phyloP scores from a whole-genome alignment of 1,139 yeast genomes.

The Zygosaccharomyces sapae region DNA sequence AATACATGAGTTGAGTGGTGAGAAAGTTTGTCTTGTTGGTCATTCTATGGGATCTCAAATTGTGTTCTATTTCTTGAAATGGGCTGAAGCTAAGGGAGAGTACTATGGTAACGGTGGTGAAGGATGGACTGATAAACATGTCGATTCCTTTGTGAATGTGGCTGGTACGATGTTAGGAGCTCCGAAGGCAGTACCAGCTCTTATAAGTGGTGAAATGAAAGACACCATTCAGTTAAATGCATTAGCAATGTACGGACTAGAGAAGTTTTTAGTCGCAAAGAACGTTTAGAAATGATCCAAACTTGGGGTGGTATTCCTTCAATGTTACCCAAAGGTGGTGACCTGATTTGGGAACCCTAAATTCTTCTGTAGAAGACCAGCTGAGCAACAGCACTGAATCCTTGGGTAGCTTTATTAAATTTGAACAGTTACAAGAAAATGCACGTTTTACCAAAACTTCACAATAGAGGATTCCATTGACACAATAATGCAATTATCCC shows the following conservation, averaged over 20 bases:
- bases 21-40: constrained; percentile 75
- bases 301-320: constrained; percentile 92
- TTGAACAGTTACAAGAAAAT: constrained; percentile 40
- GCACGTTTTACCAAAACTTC: constrained; percentile 48
- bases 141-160: constrained; percentile 77
- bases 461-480: constrained; percentile 68
- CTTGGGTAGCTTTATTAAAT: constrained; percentile 77
- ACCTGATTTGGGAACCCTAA: constrained; percentile 69
- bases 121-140: constrained; percentile 78
- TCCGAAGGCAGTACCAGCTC: constrained; percentile 88
- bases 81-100: constrained; percentile 89
- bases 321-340: constrained; percentile 96
- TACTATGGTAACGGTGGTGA: constrained; percentile 84
- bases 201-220: constrained; percentile 94
- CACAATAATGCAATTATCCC: constrained; percentile 58
- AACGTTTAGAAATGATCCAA: constrained; percentile 77
- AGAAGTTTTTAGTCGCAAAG: constrained; percentile 87
- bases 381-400: constrained; percentile 36
- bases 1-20: constrained; percentile 47
- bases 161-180: constrained; percentile 89
- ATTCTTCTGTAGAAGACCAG: constrained; percentile 51
- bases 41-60: constrained; percentile 98
- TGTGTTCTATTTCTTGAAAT: constrained; percentile 79
- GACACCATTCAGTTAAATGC: constrained; percentile 94
- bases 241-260: constrained; percentile 89